Conservation (phyloP, 2,329 filamentous ascomycete species). For the Decorospora gaudefroyi region DNA sequence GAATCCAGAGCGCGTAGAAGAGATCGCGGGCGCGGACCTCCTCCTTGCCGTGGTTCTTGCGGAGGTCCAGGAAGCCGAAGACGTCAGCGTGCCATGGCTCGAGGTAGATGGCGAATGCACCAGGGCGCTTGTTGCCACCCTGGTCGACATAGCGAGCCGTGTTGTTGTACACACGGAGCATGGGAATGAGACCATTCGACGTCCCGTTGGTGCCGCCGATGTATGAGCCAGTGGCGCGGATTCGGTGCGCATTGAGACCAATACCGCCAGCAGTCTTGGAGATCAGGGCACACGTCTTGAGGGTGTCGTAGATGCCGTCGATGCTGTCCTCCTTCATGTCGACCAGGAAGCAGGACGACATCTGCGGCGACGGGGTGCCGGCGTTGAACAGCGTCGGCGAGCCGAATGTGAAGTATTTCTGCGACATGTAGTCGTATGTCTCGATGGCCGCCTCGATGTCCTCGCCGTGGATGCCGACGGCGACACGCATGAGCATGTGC, state of each 20-base stretch:
- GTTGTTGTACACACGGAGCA: conserved; percentile 99
- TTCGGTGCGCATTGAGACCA: conserved; percentile 93
- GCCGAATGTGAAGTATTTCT: conserved; percentile 97
- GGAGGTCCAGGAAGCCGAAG: conserved; percentile 94
- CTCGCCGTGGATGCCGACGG: conserved; percentile 94
- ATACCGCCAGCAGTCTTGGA: conserved; percentile 99
- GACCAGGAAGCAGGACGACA: conserved; percentile 97
- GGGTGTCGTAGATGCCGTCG: conserved; percentile 97
- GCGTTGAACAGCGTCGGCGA: conserved; percentile 98
- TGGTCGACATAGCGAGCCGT: conserved; percentile 98
- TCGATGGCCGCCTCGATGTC: conserved; percentile 93
- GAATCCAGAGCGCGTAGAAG: conserved; percentile 98
- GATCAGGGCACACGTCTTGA: conserved; percentile 99
- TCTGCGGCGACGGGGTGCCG: conserved; percentile 89
- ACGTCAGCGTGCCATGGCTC: conserved; percentile 99
- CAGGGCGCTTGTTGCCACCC: conserved; percentile 98
- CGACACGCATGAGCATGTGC: conserved; percentile 99
- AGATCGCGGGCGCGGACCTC: conserved; percentile 95
- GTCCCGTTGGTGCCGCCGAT: conserved; percentile 98
- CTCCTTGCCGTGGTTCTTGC: conserved; percentile 99
- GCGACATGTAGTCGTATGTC: conserved; percentile 99
- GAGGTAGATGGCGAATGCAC: conserved; percentile 97
- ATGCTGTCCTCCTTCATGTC: conserved; percentile 99
- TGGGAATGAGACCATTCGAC: conserved; percentile 94
- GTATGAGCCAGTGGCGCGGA: conserved; percentile 95